A percentile compares a stretch with the other conserved stretches of the same genome.
Conservation (phyloP, 164 flowering plant genomes). For the Protea cynaroides region DNA sequence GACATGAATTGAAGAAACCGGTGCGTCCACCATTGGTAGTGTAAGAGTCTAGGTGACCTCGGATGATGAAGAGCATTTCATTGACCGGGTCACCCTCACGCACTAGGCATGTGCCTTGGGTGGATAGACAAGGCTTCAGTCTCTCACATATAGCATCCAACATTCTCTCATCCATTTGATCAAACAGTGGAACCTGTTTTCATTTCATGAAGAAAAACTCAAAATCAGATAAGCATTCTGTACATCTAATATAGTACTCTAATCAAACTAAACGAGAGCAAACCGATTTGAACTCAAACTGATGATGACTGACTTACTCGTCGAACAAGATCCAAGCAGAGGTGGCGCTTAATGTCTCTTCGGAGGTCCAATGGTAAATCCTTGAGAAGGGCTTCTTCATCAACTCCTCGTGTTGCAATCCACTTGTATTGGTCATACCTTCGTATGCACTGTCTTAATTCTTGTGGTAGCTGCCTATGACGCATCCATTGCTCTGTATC, state of each 20-base stretch:
- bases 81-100: conserved; percentile 93
- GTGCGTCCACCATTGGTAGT: conserved; percentile 92
- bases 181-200: conserved; percentile 79
- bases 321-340: conserved; percentile 88
- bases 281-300: neutral
- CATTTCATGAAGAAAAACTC: neutral
- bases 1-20: conserved; percentile 86
- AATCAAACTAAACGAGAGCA: too few species aligned
- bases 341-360: conserved; percentile 87
- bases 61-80: conserved; percentile 86
- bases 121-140: conserved; percentile 75
- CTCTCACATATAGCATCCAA: conserved; percentile 93
- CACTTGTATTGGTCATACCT: conserved; percentile 87
- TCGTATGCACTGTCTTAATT: conserved; percentile 56
- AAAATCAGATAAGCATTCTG: neutral
- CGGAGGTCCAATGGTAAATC: conserved; percentile 83
- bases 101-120: conserved; percentile 65
- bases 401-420: conserved; percentile 88
- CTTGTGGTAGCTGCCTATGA: conserved; percentile 85
- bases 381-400: conserved; percentile 72
- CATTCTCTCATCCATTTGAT: conserved; percentile 90
- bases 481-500: conserved; percentile 98
- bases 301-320: conserved; percentile 39
- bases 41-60: conserved; percentile 85
- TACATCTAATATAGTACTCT: too few species aligned